Evolutionary conservation across 2,329 filamentous ascomycete genomes (phyloP).

Genomic region (Verticillium dahliae): DNA sequence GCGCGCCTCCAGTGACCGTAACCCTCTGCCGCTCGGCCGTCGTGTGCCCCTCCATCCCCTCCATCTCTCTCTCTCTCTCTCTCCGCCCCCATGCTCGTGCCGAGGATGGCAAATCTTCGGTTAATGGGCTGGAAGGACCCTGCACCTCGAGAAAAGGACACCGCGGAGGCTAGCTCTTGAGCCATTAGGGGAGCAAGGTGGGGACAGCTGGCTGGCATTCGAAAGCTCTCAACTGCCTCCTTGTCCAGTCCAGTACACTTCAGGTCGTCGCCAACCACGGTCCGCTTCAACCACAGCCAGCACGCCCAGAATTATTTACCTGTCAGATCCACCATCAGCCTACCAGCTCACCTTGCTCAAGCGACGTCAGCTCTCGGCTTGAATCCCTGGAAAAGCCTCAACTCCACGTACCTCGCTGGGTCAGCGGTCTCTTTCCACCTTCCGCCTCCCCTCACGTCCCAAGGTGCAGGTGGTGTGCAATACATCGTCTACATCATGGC

Average conservation of each 20-base stretch:
- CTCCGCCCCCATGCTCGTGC: not conserved
- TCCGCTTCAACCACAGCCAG: not conserved
- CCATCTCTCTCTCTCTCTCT: not conserved
- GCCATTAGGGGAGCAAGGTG: not conserved
- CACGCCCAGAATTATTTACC: not conserved
- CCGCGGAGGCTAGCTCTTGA: not conserved
- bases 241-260: not conserved
- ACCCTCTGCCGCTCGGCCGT: not conserved
- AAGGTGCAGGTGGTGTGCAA: slow-evolving; percentile 8
- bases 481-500: slow-evolving; percentile 26
- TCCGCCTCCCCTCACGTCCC: not conserved
- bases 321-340: not conserved
- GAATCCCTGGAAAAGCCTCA: not conserved
- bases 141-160: not conserved
- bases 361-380: not conserved
- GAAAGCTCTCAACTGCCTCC: not conserved
- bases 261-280: not conserved
- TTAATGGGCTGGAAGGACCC: not conserved
- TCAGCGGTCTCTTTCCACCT: not conserved
- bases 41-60: not conserved
- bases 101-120: not conserved
- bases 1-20: not conserved
- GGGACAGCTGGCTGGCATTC: not conserved
- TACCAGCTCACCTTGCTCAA: not conserved
- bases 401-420: not conserved